Evolutionary conservation across 2,329 filamentous ascomycete species (phyloP), one percentile per base, ranked within the genome.

Genomic region (Penicillium digitatum): DNA sequence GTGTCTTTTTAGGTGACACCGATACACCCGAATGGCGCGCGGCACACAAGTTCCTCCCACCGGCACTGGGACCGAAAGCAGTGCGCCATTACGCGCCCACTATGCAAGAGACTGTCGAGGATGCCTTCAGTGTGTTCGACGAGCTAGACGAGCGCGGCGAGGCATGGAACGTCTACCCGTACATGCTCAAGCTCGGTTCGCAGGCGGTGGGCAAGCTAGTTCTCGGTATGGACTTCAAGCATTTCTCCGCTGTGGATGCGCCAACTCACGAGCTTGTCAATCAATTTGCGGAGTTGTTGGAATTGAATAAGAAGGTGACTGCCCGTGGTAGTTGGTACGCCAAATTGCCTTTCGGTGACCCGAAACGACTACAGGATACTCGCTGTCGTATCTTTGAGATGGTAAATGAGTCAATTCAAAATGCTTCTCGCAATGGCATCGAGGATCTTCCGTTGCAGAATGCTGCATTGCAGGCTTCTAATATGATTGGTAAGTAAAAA

Each of bases 281-380:
- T 38, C 59, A 69, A 8, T 81, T 86, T 40, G 82, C 78, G 0
- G 73, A 81, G 48, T 63, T 74, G 0, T 71, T 87, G 2, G 72
- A 76, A 26, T 67, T 87, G 14, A 87, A 84, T 68, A 86, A 86
- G 71, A 82, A 82, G 64, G 72, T 85, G 7, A 76, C 81, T 0
- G 76, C 79, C 0, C 75, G 77, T 63, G 81, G 81, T 1, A 71
- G 74, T 43, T 86, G 82, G 82, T 86, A 85, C 54, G 70, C 71
- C 1, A 69, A 72, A 10, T 62, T 87, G 31, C 84, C 84, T 0
- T 86, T 85, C 51, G 83, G 84, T 5, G 81, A 83, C 39, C 78
- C 81, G 0, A 72, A 76, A 55, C 70, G 70, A 6, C 68, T 84
- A 29, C 60, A 59, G 2, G 58, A 62, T 4, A 64, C 69, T 31